Conservation (phyloP, 2,329 filamentous ascomycete species). For the Dothiorella sarmentorum region DNA sequence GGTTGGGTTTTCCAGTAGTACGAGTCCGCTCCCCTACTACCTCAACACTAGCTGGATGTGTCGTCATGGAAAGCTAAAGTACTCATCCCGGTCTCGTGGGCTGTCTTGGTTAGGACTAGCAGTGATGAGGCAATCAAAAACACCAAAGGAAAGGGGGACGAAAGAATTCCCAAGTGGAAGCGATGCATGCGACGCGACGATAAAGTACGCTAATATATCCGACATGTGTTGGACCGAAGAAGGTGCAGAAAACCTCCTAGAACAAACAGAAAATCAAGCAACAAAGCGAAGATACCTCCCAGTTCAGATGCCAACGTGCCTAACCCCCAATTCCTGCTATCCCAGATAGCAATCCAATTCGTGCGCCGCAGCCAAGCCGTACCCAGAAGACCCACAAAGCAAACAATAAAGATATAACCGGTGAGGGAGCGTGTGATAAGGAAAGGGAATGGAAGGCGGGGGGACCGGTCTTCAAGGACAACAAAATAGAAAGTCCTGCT, state of each 20-base stretch:
- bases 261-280: neutral
- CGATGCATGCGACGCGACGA: neutral
- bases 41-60: no score
- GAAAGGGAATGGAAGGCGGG: neutral
- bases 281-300: neutral
- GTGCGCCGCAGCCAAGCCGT: neutral
- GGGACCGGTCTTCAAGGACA: neutral
- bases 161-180: no score
- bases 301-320: neutral
- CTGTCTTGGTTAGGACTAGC: no score
- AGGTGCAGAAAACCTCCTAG: neutral
- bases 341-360: neutral
- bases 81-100: no score
- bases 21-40: no score
- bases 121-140: no score
- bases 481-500: neutral
- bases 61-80: no score
- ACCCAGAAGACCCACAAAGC: neutral
- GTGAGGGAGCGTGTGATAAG: neutral
- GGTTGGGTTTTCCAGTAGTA: no score
- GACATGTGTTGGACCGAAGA: neutral
- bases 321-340: neutral
- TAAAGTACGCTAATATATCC: neutral
- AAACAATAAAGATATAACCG: neutral
- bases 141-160: no score